Evolutionary conservation across 1,284 basidiomycete genomes (phyloP).

Genomic region (Sanguinoderma infundibulare): DNA sequence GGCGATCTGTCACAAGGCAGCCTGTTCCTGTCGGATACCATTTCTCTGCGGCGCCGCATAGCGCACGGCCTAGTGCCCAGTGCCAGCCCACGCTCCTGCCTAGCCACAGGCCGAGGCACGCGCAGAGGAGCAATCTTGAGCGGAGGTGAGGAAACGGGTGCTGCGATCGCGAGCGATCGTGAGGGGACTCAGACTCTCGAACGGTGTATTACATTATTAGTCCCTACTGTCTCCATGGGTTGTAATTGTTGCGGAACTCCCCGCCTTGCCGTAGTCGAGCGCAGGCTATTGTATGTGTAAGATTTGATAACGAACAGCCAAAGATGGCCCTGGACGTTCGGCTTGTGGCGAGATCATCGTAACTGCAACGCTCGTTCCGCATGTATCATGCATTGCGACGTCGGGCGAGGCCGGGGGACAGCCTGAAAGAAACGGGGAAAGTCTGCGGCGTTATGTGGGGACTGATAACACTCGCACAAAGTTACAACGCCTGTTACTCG

Average conservation of each 20-base stretch:
- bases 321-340: slow-evolving; percentile 3
- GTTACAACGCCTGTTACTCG: slow-evolving; percentile 26
- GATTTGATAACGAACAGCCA: slow-evolving; percentile 16
- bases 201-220: slow-evolving; percentile 26
- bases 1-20: slow-evolving; percentile 17
- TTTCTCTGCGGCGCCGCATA: neutral
- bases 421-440: neutral
- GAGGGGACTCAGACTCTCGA: slow-evolving; percentile 4
- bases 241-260: slow-evolving; percentile 22
- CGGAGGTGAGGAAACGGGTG: neutral
- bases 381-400: slow-evolving; percentile 16
- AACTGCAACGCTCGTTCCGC: slow-evolving; percentile 23
- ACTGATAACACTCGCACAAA: slow-evolving; percentile 15
- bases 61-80: slow-evolving; percentile 1
- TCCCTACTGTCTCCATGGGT: slow-evolving; percentile 24
- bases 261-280: slow-evolving; percentile 18
- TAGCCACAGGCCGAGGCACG: slow-evolving; percentile 3
- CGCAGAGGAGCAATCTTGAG: neutral
- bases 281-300: slow-evolving; percentile 27
- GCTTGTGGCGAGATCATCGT: neutral
- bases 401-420: neutral
- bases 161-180: slow-evolving; percentile 18
- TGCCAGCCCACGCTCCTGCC: neutral
- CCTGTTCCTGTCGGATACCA: slow-evolving; percentile 12
- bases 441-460: slow-evolving; percentile 20